Conservation (phyloP, 2,329 filamentous ascomycete species). For the Lachnellula arida region DNA sequence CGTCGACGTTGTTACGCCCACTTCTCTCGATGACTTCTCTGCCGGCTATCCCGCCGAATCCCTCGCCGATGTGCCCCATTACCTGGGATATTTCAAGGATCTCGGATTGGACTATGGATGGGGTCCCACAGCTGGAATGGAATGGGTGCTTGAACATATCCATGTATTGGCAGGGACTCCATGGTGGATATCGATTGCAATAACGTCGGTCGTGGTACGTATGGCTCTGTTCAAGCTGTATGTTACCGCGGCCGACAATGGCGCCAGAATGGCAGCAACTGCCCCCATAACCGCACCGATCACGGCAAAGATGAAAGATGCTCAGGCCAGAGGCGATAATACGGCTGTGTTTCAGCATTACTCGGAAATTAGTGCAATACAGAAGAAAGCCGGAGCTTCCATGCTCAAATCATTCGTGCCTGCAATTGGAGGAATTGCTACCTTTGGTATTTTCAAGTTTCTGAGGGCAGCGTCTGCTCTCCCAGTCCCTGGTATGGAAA, state of each 20-base stretch:
- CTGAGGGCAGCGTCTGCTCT: slow-evolving; percentile 68
- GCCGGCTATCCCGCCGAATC: slow-evolving; percentile 19
- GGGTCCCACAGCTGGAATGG: slow-evolving; percentile 68
- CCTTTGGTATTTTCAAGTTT: slow-evolving; percentile 76
- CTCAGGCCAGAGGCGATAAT: slow-evolving; percentile 39
- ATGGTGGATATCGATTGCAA: slow-evolving; percentile 75
- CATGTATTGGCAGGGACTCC: slow-evolving; percentile 71
- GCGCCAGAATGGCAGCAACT: slow-evolving; percentile 58
- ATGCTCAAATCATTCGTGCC: slow-evolving; percentile 48
- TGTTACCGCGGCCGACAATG: slow-evolving; percentile 55
- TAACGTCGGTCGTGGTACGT: slow-evolving; percentile 62
- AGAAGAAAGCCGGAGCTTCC: slow-evolving; percentile 51
- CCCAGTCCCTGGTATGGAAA: slow-evolving; percentile 74
- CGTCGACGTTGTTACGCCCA: background rate
- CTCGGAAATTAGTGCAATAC: slow-evolving; percentile 45
- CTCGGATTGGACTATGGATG: slow-evolving; percentile 85
- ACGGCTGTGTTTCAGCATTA: slow-evolving; percentile 42
- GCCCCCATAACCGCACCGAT: slow-evolving; percentile 52
- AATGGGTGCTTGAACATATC: slow-evolving; percentile 76
- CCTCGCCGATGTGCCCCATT: slow-evolving; percentile 41
- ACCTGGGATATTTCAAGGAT: slow-evolving; percentile 75
- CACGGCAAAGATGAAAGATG: slow-evolving; percentile 47
- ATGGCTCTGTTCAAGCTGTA: slow-evolving; percentile 61
- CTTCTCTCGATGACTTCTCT: slow-evolving; percentile 18
- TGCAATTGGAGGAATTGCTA: slow-evolving; percentile 63